These are phyloP conservation scores for Linnemannia exigua DNA, from an alignment of 192 early-diverging fungal species.

Conservation along the genomic window DNA sequence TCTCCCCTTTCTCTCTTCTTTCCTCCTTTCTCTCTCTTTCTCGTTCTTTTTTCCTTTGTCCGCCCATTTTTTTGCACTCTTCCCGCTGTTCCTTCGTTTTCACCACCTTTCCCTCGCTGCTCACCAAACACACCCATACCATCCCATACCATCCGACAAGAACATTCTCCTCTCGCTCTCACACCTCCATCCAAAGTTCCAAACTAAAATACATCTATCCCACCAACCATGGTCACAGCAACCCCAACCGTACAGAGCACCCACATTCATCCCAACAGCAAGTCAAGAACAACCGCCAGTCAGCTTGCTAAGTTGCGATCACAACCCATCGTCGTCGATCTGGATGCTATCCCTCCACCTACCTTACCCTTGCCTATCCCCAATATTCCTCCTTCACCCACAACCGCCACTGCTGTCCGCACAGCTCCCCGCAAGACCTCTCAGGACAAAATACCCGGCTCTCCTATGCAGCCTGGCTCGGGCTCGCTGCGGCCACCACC, in stretches of 20 bases:
- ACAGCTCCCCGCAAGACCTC: slow-evolving; percentile 29
- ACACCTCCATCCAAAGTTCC: neutral
- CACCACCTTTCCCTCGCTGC: neutral
- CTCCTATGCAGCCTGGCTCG: neutral
- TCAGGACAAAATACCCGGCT: slow-evolving; percentile 15
- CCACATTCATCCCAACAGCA: neutral
- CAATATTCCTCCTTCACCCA: neutral
- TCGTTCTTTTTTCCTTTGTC: neutral
- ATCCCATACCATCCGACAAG: neutral
- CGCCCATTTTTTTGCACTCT: neutral
- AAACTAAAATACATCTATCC: neutral
- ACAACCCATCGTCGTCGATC: slow-evolving; percentile 35
- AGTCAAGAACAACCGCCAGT: slow-evolving; percentile 26
- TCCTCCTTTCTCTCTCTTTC: neutral
- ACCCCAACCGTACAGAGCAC: neutral
- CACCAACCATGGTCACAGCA: slow-evolving; percentile 43
- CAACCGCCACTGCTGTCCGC: neutral
- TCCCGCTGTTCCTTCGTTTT: neutral
- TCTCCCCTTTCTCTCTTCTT: neutral
- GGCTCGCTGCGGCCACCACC: slow-evolving; percentile 38
- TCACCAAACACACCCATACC: neutral
- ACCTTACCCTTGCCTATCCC: slow-evolving; percentile 46
- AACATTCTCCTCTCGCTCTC: slow-evolving; percentile 14
- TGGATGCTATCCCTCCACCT: slow-evolving; percentile 40
- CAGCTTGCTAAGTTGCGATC: slow-evolving; percentile 16